Conservation (phyloP, 2,329 filamentous ascomycete genomes). For the Geosmithia morbida region DNA sequence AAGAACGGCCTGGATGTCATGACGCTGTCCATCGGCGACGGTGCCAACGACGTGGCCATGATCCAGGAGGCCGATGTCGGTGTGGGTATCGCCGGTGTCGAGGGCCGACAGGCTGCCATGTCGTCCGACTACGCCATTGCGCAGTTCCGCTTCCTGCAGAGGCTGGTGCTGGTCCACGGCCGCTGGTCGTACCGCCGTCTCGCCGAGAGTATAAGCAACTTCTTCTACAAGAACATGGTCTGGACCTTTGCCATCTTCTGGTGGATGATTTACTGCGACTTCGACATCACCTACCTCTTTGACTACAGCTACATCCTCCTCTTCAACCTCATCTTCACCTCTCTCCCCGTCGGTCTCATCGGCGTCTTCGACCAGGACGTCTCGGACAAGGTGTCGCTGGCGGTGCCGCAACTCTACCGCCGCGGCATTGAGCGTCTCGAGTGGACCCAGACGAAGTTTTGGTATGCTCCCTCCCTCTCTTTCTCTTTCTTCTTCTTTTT, state of each 20-base stretch:
- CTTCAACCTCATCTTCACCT: conserved; percentile 95
- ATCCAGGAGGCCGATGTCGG: conserved; percentile 96
- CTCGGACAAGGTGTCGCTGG: conserved; percentile 81
- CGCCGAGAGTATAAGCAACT: conserved; percentile 90
- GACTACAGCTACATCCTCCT: conserved; percentile 96
- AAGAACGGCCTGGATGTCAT: conserved; percentile 92
- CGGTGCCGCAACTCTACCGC: conserved; percentile 89
- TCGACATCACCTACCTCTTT: conserved; percentile 92
- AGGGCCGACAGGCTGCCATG: conserved; percentile 89
- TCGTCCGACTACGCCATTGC: conserved; percentile 92
- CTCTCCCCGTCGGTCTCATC: conserved; percentile 86
- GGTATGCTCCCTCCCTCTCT: conserved; percentile 42
- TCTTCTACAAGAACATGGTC: conserved; percentile 99
- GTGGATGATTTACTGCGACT: conserved; percentile 92
- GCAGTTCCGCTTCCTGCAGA: conserved; percentile 78
- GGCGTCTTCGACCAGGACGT: conserved; percentile 96
- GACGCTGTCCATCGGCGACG: conserved; percentile 85
- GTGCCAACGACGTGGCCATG: conserved; percentile 94
- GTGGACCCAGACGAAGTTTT: conserved; percentile 95
- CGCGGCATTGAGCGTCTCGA: conserved; percentile 90
- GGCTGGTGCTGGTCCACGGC: conserved; percentile 78
- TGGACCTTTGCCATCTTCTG: conserved; percentile 97
- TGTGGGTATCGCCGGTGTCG: conserved; percentile 85
- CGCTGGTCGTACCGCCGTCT: conserved; percentile 93
- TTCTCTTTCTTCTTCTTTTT: not conserved